phyloP scores from a whole-genome alignment of 1,284 basidiomycete species.

The Cryptococcus neoformans region DNA sequence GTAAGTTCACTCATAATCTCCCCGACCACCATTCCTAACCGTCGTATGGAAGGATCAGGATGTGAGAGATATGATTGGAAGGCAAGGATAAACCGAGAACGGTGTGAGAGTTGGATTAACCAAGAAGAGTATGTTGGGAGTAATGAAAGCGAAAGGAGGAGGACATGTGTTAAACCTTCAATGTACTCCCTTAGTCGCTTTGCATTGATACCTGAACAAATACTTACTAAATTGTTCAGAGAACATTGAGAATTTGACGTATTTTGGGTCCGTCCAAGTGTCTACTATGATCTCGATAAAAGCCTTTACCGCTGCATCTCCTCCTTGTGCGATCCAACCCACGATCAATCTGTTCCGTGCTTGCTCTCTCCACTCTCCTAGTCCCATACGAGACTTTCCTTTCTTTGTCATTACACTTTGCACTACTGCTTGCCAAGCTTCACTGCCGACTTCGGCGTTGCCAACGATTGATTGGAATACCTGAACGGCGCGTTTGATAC shows the following conservation, averaged over 20 bases:
- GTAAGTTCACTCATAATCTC: conserved; percentile 58
- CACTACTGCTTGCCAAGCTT: conserved; percentile 34
- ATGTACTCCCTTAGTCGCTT: not conserved
- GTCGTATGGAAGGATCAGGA: conserved; percentile 68
- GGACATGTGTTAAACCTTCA: conserved; percentile 65
- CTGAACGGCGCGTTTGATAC: conserved; percentile 19
- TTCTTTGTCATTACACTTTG: conserved; percentile 7
- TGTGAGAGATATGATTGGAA: conserved; percentile 76
- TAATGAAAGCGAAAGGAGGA: conserved; percentile 63
- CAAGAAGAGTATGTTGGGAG: conserved; percentile 55
- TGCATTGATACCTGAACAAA: not conserved
- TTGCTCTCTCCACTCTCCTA: conserved; percentile 5
- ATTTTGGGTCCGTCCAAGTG: conserved; percentile 47
- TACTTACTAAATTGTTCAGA: conserved; percentile 41
- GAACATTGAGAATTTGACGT: conserved; percentile 46
- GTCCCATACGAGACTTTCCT: not conserved
- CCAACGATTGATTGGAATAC: conserved; percentile 30
- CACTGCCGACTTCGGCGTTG: conserved; percentile 17
- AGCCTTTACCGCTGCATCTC: conserved; percentile 49
- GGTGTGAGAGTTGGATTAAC: conserved; percentile 50
- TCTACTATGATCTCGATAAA: conserved; percentile 40
- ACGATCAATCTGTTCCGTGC: conserved; percentile 29
- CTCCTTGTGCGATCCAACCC: conserved; percentile 27
- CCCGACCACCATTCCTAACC: conserved; percentile 91
- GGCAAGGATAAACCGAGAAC: conserved; percentile 65